Evolutionary conservation across 2,329 filamentous ascomycete genomes (phyloP).

Genomic region (Herpotrichia juniperi): DNA sequence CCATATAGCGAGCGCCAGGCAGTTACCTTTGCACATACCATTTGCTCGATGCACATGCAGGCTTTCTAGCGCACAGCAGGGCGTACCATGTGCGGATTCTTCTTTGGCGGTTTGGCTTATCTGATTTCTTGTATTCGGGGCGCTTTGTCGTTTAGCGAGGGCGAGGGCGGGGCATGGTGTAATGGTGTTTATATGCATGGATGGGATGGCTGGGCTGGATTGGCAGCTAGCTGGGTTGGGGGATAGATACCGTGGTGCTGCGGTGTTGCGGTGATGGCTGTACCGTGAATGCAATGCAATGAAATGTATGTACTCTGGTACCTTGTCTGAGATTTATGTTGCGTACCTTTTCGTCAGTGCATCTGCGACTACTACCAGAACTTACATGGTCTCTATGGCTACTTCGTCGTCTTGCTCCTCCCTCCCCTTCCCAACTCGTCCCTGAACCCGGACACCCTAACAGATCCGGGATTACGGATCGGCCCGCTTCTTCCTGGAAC

Average conservation of each 20-base stretch:
- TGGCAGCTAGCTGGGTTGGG: neutral
- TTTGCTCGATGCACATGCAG: neutral
- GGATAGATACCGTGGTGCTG: neutral
- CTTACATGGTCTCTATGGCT: too few relatives aligned
- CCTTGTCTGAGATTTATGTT: too few relatives aligned
- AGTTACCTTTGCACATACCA: neutral
- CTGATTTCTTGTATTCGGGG: neutral
- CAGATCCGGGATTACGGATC: too few relatives aligned
- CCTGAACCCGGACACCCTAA: too few relatives aligned
- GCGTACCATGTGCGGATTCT: neutral
- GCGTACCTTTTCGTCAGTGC: too few relatives aligned
- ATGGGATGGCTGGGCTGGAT: neutral
- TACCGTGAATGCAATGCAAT: too few relatives aligned
- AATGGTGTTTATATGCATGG: conserved; percentile 2
- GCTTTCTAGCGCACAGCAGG: neutral
- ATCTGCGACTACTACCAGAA: too few relatives aligned
- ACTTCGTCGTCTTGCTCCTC: too few relatives aligned
- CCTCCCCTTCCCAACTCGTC: too few relatives aligned
- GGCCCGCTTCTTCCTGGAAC: too few relatives aligned
- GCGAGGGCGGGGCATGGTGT: neutral
- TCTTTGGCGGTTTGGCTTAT: neutral
- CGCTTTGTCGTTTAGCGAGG: neutral
- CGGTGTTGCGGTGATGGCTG: too few relatives aligned
- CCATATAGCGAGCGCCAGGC: neutral
- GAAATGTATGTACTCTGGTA: too few relatives aligned